Base-by-base conservation (phyloP, 108 stramenopile genomes). In the Cyclotella kingstonii region DNA sequence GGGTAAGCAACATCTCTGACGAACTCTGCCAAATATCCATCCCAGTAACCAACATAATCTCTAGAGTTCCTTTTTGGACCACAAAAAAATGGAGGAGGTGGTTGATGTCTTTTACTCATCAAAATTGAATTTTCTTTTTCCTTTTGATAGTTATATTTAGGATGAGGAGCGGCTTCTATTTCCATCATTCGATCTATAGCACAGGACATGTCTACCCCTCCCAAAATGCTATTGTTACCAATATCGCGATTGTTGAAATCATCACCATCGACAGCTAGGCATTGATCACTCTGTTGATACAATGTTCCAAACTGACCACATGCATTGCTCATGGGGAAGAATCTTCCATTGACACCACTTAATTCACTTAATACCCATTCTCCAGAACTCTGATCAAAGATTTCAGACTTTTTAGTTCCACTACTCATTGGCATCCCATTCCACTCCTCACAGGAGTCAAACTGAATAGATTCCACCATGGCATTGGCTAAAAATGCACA, bases 381-480 rank as follows among this genome's bases (percentile, higher is more conserved):
- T n/a, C 29, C 40, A 42, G 1, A 12, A 63, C 26, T 15, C 5
- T 22, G 21, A 53, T 15, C 18, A 53, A n/a, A n/a, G n/a, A n/a
- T n/a, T 28, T 12, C n/a, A 5, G 43, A 44, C 43, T 5, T 5
- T 10, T n/a, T 19, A 7, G 12, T 12, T 35, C 22, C 38, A 18
- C 58, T 50, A 0, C 34, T 52, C 14, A 33, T 58, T 8, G 34
- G 33, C 68, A 69, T 69, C n/a, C 68, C 68, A 69, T 69, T 69
- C 39, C 39, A 69, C 46, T 72, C 70, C 14, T 72, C 70, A 45
- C 70, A 72, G 2, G 70, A 53, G 58, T 72, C 70, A 51, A 34
- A 72, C 29, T 66, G 63, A 15, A 72, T 72, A n/a, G 44, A 26
- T 47, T 70, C 63, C 14, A 59, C 57, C 70, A 72, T 72, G 10